A percentile compares a stretch with the other conserved stretches of the same genome.
Conservation (phyloP, 768 basidiomycete species). For the Rhodocollybia butyracea region DNA sequence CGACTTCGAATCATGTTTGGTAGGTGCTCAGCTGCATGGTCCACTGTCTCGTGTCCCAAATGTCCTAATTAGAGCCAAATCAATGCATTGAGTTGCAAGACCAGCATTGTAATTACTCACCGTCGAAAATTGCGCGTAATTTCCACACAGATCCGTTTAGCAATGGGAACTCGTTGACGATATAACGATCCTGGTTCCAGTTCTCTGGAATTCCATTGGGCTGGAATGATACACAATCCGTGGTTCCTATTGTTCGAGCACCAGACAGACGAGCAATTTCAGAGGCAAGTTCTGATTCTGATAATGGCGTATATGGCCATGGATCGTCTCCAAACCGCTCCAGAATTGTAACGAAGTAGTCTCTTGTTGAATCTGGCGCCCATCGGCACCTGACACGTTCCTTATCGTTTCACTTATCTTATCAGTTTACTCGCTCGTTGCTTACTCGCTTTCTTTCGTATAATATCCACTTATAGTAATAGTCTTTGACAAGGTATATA, state of each 20-base stretch:
- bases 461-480: too few relatives aligned
- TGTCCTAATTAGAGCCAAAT: conserved; percentile 30
- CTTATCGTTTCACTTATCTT: too few relatives aligned
- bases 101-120: conserved; percentile 21
- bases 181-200: conserved; percentile 43
- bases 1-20: conserved; percentile 28
- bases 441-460: too few relatives aligned
- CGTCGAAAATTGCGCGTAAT: conserved; percentile 48
- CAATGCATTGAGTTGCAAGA: not conserved
- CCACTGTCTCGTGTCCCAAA: conserved; percentile 44
- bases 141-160: conserved; percentile 31
- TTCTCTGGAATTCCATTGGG: conserved; percentile 39
- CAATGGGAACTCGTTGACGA: conserved; percentile 25
- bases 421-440: too few relatives aligned
- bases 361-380: too few relatives aligned
- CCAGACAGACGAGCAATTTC: conserved; percentile 38
- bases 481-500: too few relatives aligned
- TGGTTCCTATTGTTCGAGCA: conserved; percentile 27
- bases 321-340: not conserved
- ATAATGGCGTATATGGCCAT: conserved; percentile 23
- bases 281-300: conserved; percentile 37
- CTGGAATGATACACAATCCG: conserved; percentile 43
- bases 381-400: too few relatives aligned
- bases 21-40: conserved; percentile 30
- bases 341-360: too few relatives aligned